Percentiles rank a stretch among this genome's conserved stretches.
Evolutionary conservation across 2,329 filamentous ascomycete genomes (phyloP).

Genomic region (Magnaporthiopsis poae): DNA sequence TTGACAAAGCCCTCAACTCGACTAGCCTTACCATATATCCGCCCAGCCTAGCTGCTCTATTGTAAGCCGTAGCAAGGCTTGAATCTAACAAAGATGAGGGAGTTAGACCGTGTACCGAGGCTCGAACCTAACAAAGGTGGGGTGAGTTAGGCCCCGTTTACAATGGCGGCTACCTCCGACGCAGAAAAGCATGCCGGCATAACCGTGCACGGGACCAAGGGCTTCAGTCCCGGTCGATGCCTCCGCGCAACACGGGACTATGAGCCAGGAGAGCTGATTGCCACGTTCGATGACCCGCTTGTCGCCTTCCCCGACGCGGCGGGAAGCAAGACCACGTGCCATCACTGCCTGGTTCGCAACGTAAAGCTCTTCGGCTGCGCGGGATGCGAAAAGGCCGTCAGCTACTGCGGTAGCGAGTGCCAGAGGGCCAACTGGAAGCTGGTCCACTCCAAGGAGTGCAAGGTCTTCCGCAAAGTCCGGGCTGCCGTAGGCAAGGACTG

Average conservation of each 20-base stretch:
- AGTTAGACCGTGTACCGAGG: no score
- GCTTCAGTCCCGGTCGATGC: slow-evolving; percentile 23
- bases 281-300: slow-evolving; percentile 32
- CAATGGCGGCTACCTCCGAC: not conserved
- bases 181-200: slow-evolving; percentile 3
- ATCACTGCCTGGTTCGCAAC: slow-evolving; percentile 33
- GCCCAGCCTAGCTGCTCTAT: no score
- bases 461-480: slow-evolving; percentile 29
- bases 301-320: slow-evolving; percentile 38
- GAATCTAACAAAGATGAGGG: no score
- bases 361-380: slow-evolving; percentile 33
- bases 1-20: no score
- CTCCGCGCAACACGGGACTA: slow-evolving; percentile 34
- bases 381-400: slow-evolving; percentile 37
- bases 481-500: slow-evolving; percentile 21
- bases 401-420: slow-evolving; percentile 46
- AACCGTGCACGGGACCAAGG: not conserved
- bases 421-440: slow-evolving; percentile 44
- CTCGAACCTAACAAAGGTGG: no score
- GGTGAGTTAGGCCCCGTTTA: no score
- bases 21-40: no score
- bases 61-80: no score
- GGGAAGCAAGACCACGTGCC: slow-evolving; percentile 34
- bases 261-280: slow-evolving; percentile 35
- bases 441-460: slow-evolving; percentile 47